These are phyloP conservation scores for Lepidium aucheri DNA, from an alignment of 345 rosid genomes.

Conservation along the genomic window DNA sequence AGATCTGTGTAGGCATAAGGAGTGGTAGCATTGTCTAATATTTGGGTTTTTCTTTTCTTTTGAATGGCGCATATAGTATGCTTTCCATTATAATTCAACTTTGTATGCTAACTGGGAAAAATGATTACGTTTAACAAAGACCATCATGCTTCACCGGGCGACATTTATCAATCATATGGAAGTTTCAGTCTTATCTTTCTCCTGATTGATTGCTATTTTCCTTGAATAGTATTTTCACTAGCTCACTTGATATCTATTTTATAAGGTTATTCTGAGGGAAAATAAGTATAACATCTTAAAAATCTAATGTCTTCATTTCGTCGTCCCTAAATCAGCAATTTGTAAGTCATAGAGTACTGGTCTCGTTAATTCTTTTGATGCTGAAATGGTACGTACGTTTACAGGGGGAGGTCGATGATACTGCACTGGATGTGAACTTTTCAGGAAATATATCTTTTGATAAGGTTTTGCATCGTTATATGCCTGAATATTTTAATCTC, in stretches of 20 bases:
- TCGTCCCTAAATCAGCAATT: neutral
- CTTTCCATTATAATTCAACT: neutral
- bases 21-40: neutral
- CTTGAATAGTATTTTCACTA: neutral
- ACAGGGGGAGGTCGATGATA: constrained; percentile 93
- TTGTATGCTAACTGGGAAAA: neutral
- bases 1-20: neutral
- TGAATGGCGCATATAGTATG: neutral
- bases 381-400: constrained; percentile 20
- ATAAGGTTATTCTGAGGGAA: neutral
- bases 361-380: neutral
- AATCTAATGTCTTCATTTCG: neutral
- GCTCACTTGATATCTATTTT: neutral
- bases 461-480: constrained; percentile 64
- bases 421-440: constrained; percentile 86
- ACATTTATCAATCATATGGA: neutral
- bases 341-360: neutral
- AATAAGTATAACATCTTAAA: neutral
- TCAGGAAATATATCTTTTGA: constrained; percentile 78
- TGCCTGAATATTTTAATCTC: constrained; percentile 58
- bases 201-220: neutral
- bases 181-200: neutral
- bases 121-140: neutral
- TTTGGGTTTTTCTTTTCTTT: neutral
- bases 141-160: neutral